phyloP scores from a whole-genome alignment of 2,329 filamentous ascomycete species.

The Capronia americana region DNA sequence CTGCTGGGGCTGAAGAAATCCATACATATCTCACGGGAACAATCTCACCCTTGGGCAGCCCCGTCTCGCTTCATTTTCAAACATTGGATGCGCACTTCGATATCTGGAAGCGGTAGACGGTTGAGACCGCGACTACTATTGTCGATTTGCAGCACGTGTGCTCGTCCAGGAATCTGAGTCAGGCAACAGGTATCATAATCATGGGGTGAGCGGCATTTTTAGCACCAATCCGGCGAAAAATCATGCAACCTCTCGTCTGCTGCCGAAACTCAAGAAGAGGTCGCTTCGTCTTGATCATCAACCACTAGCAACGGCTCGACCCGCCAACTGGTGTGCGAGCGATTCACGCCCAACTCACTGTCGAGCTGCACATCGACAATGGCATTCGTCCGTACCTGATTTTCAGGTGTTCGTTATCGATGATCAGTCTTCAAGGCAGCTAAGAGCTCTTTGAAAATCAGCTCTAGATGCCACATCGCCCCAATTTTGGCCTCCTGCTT shows the following conservation, averaged over 20 bases:
- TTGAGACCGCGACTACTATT: not conserved
- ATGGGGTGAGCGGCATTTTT: slow-evolving; percentile 31
- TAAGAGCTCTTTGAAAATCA: slow-evolving; percentile 5
- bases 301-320: slow-evolving; percentile 22
- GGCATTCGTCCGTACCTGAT: slow-evolving; percentile 17
- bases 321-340: slow-evolving; percentile 2
- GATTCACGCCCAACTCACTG: slow-evolving; percentile 6
- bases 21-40: not conserved
- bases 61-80: slow-evolving; percentile 30
- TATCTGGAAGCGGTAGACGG: slow-evolving; percentile 3
- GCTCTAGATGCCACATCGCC: not conserved
- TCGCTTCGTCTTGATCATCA: slow-evolving; percentile 26
- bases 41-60: slow-evolving; percentile 22
- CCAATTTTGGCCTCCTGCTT: not conserved
- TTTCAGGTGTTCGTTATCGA: not conserved
- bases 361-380: not conserved
- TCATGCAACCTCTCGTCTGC: slow-evolving; percentile 22
- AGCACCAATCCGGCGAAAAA: slow-evolving; percentile 24
- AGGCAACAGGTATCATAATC: slow-evolving; percentile 21
- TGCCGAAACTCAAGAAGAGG: slow-evolving; percentile 2
- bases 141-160: slow-evolving; percentile 18
- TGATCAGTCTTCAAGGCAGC: not conserved
- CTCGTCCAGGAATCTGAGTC: slow-evolving; percentile 10
- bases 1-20: slow-evolving; percentile 3
- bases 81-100: slow-evolving; percentile 11